phyloP scores from a whole-genome alignment of 345 rosid species.

The Pseudoturritis turrita region DNA sequence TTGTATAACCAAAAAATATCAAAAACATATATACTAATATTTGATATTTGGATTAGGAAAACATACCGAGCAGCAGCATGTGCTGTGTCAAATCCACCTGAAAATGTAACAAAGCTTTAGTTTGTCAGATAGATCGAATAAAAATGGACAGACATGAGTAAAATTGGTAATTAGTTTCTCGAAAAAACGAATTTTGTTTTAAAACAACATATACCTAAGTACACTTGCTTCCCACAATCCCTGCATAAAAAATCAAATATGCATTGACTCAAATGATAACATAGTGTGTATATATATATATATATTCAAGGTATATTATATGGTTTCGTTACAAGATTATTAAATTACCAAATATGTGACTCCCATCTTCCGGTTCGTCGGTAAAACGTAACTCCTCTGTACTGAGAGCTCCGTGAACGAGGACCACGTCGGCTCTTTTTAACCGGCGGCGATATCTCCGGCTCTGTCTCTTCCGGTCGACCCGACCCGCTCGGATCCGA shows the following conservation, averaged over 20 bases:
- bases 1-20: background rate
- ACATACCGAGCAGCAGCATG: constrained; percentile 95
- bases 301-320: background rate
- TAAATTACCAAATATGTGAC: constrained; percentile 84
- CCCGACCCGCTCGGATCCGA: constrained; percentile 45
- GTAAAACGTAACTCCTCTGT: constrained; percentile 93
- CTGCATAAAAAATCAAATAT: constrained; percentile 38
- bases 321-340: background rate
- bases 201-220: constrained; percentile 71
- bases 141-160: constrained; percentile 11
- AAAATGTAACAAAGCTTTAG: no score
- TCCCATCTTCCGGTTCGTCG: constrained; percentile 99
- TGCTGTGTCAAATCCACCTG: constrained; percentile 99
- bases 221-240: constrained; percentile 99
- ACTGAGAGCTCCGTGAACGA: constrained; percentile 93
- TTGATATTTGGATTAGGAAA: background rate
- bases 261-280: background rate
- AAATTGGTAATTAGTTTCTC: background rate
- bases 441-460: constrained; percentile 53
- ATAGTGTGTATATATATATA: no score
- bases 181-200: background rate
- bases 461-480: constrained; percentile 12
- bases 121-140: background rate
- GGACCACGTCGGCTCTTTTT: constrained; percentile 97
- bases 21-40: no score